Percentiles rank a stretch among this genome's conserved stretches.
phyloP scores from a whole-genome alignment of 306 rosid genomes.

The Prunus persica region Prunus_persica_NCBIv2 NC_034010.1:19729001-19729500 shows the following conservation, averaged over 20 bases:
- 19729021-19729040: too few species aligned
- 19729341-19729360: constrained; percentile 56
- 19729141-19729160: background rate
- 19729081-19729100: background rate
- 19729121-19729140: background rate
- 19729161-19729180: background rate
- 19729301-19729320: constrained; percentile 52
- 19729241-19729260: background rate
- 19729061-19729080: too few species aligned
- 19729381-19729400: background rate
- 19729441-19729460: constrained; percentile 20
- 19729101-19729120: background rate
- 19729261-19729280: constrained; percentile 62
- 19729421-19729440: background rate
- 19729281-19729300: constrained; percentile 51
- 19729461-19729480: constrained; percentile 54
- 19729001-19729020: background rate
- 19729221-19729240: constrained; percentile 5
- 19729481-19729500: constrained; percentile 52
- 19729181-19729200: background rate
- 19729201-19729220: background rate
- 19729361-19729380: background rate
- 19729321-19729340: constrained; percentile 76
- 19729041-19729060: background rate
- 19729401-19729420: background rate